phyloP scores from a whole-genome alignment of 2,329 filamentous ascomycete genomes.

The Drechslerella stenobrocha region DNA sequence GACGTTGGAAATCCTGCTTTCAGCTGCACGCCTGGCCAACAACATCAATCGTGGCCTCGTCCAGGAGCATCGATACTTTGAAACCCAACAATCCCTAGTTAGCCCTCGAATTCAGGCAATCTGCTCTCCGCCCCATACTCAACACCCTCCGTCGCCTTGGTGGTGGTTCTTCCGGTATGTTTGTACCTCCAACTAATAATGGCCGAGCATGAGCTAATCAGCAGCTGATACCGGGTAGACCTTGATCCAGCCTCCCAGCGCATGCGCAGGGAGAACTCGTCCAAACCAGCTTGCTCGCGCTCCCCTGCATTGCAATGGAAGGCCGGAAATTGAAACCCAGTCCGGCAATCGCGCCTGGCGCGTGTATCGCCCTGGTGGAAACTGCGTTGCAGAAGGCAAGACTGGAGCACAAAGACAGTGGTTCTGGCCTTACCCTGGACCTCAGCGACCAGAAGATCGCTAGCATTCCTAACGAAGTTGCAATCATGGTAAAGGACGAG shows the following conservation, averaged over 20 bases:
- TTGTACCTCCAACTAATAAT: too few species aligned
- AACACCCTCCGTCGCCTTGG: too few species aligned
- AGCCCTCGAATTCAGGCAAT: too few species aligned
- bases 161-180: too few species aligned
- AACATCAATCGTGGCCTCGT: too few species aligned
- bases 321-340: slow-evolving; percentile 15
- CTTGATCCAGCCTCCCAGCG: neutral
- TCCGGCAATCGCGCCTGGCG: slow-evolving; percentile 18
- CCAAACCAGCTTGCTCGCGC: neutral
- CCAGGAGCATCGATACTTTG: too few species aligned
- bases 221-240: too few species aligned
- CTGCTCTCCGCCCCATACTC: too few species aligned
- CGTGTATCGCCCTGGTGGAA: slow-evolving; percentile 27
- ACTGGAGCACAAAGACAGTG: slow-evolving; percentile 20
- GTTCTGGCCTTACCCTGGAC: slow-evolving; percentile 58
- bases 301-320: slow-evolving; percentile 16
- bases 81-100: too few species aligned
- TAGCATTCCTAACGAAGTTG: slow-evolving; percentile 59
- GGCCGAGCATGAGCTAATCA: too few species aligned
- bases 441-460: slow-evolving; percentile 60
- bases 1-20: slow-evolving; percentile 6
- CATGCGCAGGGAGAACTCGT: neutral
- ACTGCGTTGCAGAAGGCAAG: slow-evolving; percentile 29
- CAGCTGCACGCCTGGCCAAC: neutral
- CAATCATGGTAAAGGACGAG: slow-evolving; percentile 61